Percentiles rank a stretch among this genome's conserved stretches.
These are phyloP conservation scores for Paulinella micropora DNA, from an alignment of 78 protist genomes.

Conservation along the genomic window DNA sequence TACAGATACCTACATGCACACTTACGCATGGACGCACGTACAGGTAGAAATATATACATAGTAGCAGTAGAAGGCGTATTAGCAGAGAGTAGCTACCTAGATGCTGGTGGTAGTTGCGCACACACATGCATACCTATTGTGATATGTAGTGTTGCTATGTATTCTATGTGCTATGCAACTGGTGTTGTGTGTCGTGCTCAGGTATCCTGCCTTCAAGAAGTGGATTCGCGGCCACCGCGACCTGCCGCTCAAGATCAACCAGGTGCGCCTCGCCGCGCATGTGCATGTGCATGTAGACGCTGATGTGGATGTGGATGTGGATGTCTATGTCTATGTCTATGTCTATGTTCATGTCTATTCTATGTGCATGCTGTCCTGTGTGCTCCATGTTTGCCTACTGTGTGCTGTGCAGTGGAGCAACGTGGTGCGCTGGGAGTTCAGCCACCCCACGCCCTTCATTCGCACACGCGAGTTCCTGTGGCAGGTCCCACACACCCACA, in stretches of 20 bases:
- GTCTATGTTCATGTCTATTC: not conserved
- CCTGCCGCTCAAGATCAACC: conserved; percentile 70
- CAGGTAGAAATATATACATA: not conserved
- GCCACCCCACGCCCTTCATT: conserved; percentile 88
- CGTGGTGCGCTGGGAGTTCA: conserved; percentile 98
- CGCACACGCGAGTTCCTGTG: conserved; percentile 92
- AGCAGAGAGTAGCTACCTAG: too few relatives aligned
- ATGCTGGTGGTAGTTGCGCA: too few relatives aligned
- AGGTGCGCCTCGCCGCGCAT: not conserved
- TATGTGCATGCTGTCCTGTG: not conserved
- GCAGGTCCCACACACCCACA: conserved; percentile 99
- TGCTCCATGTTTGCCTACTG: not conserved
- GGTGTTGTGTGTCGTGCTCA: not conserved
- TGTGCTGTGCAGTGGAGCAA: conserved; percentile 60
- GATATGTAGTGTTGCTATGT: not conserved
- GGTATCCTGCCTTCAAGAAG: conserved; percentile 21
- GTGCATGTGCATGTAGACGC: not conserved
- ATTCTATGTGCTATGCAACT: not conserved
- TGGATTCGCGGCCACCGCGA: conserved; percentile 92
- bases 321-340: not conserved
- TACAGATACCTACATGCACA: not conserved
- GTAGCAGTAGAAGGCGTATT: not conserved
- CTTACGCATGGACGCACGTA: not conserved
- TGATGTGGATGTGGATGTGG: not conserved
- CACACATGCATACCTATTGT: not conserved